phyloP scores from a whole-genome alignment of 176 grass and related monocot species.

The Rhynchospora pubera region DNA sequence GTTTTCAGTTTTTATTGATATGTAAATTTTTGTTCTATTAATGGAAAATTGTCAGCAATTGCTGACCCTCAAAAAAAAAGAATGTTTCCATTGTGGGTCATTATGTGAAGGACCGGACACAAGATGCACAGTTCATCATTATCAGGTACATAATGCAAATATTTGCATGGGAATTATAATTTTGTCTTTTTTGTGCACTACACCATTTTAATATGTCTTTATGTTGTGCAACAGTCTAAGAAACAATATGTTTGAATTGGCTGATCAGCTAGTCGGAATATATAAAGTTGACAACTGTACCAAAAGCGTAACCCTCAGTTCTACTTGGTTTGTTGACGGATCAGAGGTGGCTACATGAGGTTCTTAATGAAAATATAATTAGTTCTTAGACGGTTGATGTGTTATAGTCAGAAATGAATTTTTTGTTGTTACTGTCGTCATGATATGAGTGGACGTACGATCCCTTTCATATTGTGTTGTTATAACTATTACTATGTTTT shows the following conservation, averaged over 20 bases:
- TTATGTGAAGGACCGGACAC: constrained; percentile 93
- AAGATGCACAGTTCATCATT: constrained; percentile 98
- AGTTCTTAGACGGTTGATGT: no score
- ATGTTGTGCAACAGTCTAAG: constrained; percentile 49
- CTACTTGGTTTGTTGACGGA: constrained; percentile 49
- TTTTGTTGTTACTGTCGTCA: constrained; percentile 16
- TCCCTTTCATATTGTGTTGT: background rate
- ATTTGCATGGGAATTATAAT: background rate
- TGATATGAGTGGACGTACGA: background rate
- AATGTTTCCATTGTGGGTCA: constrained; percentile 98
- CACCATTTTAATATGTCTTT: background rate
- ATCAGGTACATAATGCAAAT: constrained; percentile 46
- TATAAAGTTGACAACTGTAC: constrained; percentile 99
- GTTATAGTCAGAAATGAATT: constrained; percentile 33
- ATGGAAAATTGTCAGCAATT: no score
- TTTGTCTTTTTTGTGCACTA: constrained; percentile 3
- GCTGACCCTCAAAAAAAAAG: no score
- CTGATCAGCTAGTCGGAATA: constrained; percentile 82
- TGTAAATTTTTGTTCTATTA: no score
- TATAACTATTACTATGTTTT: background rate
- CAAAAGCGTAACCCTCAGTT: constrained; percentile 82
- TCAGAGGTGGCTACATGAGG: constrained; percentile 24
- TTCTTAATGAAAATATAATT: background rate
- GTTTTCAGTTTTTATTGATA: no score
- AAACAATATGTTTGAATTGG: constrained; percentile 98